Evolutionary conservation across 1,284 basidiomycete genomes (phyloP), one percentile per base, ranked within the genome.

Genomic region (Inonotus obliquus): DNA sequence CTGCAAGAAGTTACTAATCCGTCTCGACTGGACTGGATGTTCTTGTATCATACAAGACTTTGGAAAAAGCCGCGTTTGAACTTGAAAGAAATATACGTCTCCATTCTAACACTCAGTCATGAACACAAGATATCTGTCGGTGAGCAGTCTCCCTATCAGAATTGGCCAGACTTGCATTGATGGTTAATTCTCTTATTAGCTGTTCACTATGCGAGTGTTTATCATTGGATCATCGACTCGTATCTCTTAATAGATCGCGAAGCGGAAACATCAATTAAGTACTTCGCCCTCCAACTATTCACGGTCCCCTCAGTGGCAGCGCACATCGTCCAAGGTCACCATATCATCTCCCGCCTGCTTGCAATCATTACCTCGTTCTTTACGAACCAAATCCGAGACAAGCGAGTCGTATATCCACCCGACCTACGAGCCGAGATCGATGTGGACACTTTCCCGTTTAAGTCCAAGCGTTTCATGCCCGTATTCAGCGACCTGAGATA

Each of bases 211-310:
- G 88, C 92, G 0, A 81, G 82, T 59, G 87, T 94, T 32, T 98
- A 96, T 73, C 88, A 87, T 62, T 83, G 86, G n/a, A 80, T 97
- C 54, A 89, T 95, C 67, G 92, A 96, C 69, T 85, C 92, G 4
- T 97, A 95, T 74, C 84, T 98, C 9, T 84, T 96, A 48, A 86
- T 92, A 23, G 96, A 98, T 69, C 83, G 94, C 25, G 95, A 98
- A 72, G 88, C 91, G 1, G 96, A 98, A 73, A 92, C 92, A 2
- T 92, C 93, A 17, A 92, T 96, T 74, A 92, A 94, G 70, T 94
- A 93, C 67, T 92, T 96, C 67, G 90, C 92, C 32, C 82, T 95
- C 17, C 92, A 96, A 69, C 81, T 97, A 37, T 94, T 96, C 75
- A 94, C 94, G 0, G 87, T 94, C 2, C 94, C 94, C 0, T 89